Evolutionary conservation across 1,284 basidiomycete genomes (phyloP).

Genomic region (Cryptococcus maquisensis): DNA sequence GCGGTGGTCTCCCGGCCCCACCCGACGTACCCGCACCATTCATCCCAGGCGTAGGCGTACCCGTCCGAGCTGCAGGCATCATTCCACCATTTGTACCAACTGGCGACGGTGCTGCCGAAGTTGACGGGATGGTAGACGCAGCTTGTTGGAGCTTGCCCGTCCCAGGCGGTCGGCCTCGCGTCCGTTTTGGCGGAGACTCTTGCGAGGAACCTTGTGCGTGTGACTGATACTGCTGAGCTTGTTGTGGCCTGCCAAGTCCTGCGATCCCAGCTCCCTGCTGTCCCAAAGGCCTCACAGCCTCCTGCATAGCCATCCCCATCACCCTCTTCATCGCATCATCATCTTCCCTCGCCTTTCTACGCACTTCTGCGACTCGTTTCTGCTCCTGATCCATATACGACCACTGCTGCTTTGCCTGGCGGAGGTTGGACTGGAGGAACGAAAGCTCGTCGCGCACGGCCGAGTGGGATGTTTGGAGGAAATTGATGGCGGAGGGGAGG

Average conservation of each 20-base stretch:
- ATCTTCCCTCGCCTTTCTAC: conserved; percentile 3
- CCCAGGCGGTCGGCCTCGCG: not conserved
- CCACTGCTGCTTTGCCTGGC: conserved; percentile 3
- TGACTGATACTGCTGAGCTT: not conserved
- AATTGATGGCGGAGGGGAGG: conserved; percentile 29
- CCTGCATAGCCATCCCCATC: conserved; percentile 1
- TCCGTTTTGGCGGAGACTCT: not conserved
- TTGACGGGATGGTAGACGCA: too few species aligned
- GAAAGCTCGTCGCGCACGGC: conserved; percentile 28
- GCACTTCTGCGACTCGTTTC: conserved; percentile 3
- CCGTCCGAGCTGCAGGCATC: not conserved
- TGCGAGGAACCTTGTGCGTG: too few species aligned
- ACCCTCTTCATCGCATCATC: conserved; percentile 1
- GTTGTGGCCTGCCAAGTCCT: not conserved
- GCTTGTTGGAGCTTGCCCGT: not conserved
- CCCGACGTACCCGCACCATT: not conserved
- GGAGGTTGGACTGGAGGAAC: conserved; percentile 18
- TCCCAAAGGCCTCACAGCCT: not conserved
- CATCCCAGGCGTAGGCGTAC: not conserved
- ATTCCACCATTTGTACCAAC: not conserved
- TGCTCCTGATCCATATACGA: conserved; percentile 9
- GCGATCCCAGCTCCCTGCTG: too few species aligned
- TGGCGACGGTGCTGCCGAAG: not conserved
- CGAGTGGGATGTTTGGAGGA: conserved; percentile 26
- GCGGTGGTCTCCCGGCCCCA: not conserved